Evolutionary conservation across 2,329 filamentous ascomycete genomes (phyloP).

Genomic region (Alternaria conjuncta): DNA sequence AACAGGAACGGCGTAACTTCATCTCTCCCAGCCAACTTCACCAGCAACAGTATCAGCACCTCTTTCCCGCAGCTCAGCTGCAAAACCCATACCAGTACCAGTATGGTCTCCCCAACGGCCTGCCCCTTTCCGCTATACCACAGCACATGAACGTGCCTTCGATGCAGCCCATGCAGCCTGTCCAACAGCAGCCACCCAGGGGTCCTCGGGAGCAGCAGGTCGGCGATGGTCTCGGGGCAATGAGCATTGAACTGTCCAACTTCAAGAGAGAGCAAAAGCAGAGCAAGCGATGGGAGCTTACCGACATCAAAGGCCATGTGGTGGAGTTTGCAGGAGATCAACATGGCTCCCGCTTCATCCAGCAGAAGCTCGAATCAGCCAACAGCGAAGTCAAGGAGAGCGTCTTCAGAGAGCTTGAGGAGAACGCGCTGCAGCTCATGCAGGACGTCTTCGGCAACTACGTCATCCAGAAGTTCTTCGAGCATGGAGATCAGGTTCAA

Average conservation of each 20-base stretch:
- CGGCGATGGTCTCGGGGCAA: slow-evolving; percentile 60
- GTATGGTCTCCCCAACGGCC: slow-evolving; percentile 45
- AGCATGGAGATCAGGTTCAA: slow-evolving; percentile 91
- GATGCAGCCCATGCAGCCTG: slow-evolving; percentile 45
- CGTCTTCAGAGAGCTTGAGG: slow-evolving; percentile 84
- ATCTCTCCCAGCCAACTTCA: slow-evolving; percentile 42
- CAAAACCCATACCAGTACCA: slow-evolving; percentile 45
- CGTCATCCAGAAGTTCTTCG: slow-evolving; percentile 96
- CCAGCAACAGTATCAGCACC: slow-evolving; percentile 39
- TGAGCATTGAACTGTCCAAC: slow-evolving; percentile 78
- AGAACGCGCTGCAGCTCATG: slow-evolving; percentile 87
- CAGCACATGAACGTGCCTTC: slow-evolving; percentile 44
- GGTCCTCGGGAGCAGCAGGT: slow-evolving; percentile 61
- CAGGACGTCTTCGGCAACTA: slow-evolving; percentile 98
- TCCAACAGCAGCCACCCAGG: slow-evolving; percentile 50
- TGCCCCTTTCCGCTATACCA: slow-evolving; percentile 44
- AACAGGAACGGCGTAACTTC: slow-evolving; percentile 47
- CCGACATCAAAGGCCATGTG: slow-evolving; percentile 85
- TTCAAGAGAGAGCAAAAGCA: slow-evolving; percentile 78
- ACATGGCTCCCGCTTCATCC: slow-evolving; percentile 93
- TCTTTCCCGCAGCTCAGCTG: slow-evolving; percentile 46
- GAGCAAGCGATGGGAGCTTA: slow-evolving; percentile 79
- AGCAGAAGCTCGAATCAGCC: slow-evolving; percentile 87
- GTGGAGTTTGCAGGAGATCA: slow-evolving; percentile 97
- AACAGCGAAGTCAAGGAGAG: slow-evolving; percentile 96